Percentiles rank a stretch among this genome's conserved stretches.
phyloP scores from a whole-genome alignment of 148 eudicot species.

The Camellia japonica region DNA sequence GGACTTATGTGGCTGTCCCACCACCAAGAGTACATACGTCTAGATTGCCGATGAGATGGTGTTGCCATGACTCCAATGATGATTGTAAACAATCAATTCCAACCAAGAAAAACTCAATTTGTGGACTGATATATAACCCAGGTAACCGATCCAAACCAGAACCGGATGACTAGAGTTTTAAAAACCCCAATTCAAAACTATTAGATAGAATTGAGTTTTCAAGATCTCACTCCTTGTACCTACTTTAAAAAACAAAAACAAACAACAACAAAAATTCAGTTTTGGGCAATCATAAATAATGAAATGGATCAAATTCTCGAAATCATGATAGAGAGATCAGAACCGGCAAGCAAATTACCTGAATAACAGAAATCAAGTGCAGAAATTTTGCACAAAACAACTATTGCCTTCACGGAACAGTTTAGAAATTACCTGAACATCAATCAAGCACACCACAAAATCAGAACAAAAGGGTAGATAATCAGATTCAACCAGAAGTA shows the following conservation, averaged over 20 bases:
- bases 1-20: constrained; percentile 99
- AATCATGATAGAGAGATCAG: constrained; percentile 10
- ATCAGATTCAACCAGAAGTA: constrained; percentile 5
- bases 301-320: constrained; percentile 6
- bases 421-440: neutral
- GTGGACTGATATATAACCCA: neutral
- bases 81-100: constrained; percentile 19
- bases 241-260: neutral
- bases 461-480: neutral
- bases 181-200: constrained; percentile 10
- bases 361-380: constrained; percentile 10
- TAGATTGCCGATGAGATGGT: constrained; percentile 39
- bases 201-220: constrained; percentile 16
- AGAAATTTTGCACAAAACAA: constrained; percentile 10
- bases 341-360: constrained; percentile 17
- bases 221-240: neutral
- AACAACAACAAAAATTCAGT: neutral
- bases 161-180: constrained; percentile 15
- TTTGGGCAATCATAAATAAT: neutral
- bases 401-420: neutral
- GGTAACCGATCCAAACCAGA: neutral
- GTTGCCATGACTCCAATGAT: constrained; percentile 45
- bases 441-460: constrained; percentile 15
- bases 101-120: constrained; percentile 1
- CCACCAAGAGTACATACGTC: constrained; percentile 98